These are phyloP conservation scores for Talaromyces thailandensis DNA, from an alignment of 495 filamentous ascomycete genomes.

Conservation along the genomic window DNA sequence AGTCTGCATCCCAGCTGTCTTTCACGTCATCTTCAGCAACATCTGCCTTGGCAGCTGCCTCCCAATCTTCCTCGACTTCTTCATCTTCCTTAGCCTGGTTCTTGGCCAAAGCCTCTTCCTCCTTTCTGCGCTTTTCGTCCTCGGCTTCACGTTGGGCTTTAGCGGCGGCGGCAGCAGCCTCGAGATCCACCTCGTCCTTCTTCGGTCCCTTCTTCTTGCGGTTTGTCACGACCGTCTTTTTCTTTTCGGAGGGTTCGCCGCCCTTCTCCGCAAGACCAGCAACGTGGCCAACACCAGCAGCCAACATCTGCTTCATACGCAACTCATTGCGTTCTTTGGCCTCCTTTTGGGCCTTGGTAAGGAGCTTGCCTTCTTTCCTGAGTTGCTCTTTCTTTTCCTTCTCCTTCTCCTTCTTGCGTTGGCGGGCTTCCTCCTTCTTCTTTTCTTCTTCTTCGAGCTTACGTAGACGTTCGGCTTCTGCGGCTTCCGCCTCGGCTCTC, in stretches of 20 bases:
- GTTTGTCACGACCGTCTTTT: slow-evolving; percentile 61
- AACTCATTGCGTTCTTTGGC: slow-evolving; percentile 73
- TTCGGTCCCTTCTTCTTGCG: slow-evolving; percentile 68
- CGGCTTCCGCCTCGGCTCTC: slow-evolving; percentile 65
- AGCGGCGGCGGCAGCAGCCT: slow-evolving; percentile 53
- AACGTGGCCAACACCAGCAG: slow-evolving; percentile 66
- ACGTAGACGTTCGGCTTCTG: slow-evolving; percentile 59
- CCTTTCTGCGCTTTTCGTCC: slow-evolving; percentile 56
- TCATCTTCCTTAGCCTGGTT: slow-evolving; percentile 51
- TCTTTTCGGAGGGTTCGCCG: slow-evolving; percentile 47
- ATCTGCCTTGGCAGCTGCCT: slow-evolving; percentile 70
- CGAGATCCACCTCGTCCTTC: slow-evolving; percentile 64
- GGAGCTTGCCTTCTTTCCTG: slow-evolving; percentile 88
- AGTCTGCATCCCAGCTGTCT: slow-evolving; percentile 89
- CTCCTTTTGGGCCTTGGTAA: slow-evolving; percentile 90
- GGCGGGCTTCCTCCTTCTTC: slow-evolving; percentile 63
- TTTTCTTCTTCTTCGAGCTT: slow-evolving; percentile 66
- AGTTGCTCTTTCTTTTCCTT: slow-evolving; percentile 92
- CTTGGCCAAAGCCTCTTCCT: slow-evolving; percentile 51
- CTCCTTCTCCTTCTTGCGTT: slow-evolving; percentile 87
- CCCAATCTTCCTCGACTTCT: slow-evolving; percentile 86
- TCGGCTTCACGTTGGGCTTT: slow-evolving; percentile 55
- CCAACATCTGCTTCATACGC: slow-evolving; percentile 91
- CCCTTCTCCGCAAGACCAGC: slow-evolving; percentile 58
- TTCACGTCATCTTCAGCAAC: slow-evolving; percentile 71